Conservation (phyloP, 495 filamentous ascomycete genomes). For the Neurospora discreta region DNA sequence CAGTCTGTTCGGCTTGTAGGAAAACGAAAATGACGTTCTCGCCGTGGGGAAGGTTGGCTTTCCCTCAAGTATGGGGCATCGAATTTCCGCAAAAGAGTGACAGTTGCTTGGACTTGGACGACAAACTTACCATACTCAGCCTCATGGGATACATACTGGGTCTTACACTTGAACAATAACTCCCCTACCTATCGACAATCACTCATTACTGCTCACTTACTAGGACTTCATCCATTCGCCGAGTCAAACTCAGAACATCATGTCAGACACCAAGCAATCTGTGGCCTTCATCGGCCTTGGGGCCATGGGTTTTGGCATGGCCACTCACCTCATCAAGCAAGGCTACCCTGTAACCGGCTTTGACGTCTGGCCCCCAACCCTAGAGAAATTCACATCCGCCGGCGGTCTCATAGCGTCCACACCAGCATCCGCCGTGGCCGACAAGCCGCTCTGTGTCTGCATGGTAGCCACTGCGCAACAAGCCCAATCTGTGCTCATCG, state of each 20-base stretch:
- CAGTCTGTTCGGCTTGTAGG: neutral
- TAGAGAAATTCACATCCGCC: conserved; percentile 56
- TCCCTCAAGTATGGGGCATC: neutral
- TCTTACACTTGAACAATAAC: neutral
- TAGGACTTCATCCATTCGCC: neutral
- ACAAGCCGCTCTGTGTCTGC: conserved; percentile 52
- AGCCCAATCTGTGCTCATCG: conserved; percentile 54
- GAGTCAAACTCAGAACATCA: neutral
- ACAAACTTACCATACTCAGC: neutral
- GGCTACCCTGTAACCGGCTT: conserved; percentile 62
- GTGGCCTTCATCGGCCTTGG: conserved; percentile 75
- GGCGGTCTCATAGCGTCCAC: conserved; percentile 53
- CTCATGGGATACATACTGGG: neutral
- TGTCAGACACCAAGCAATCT: conserved; percentile 35
- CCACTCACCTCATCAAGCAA: conserved; percentile 59
- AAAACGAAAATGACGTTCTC: neutral
- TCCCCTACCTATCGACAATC: neutral
- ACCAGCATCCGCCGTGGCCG: conserved; percentile 50
- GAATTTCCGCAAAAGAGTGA: neutral
- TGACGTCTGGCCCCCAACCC: conserved; percentile 62
- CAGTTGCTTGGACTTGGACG: neutral
- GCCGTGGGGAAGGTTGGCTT: neutral
- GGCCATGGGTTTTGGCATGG: conserved; percentile 86
- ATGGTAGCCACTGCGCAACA: conserved; percentile 75
- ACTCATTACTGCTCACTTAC: neutral